Evolutionary conservation across 2,329 filamentous ascomycete genomes (phyloP), one percentile per base, ranked within the genome.

Genomic region (Fusarium redolens): DNA sequence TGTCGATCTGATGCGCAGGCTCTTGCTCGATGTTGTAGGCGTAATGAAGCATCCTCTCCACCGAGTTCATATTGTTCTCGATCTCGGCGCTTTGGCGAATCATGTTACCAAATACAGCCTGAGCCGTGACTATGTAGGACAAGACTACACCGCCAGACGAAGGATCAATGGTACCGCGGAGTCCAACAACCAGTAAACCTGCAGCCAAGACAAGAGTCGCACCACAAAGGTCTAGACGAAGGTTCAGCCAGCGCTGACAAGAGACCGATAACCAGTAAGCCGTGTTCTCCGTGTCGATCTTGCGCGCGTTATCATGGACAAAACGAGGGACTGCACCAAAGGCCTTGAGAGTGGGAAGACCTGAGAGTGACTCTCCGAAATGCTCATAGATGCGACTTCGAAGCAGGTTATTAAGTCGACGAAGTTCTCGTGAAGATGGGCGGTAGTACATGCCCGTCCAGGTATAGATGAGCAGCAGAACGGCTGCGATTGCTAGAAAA

Each of bases 61-160:
- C 94, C 1, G 94, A 95, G 81, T 97, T 97, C 95, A 97, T 97
- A 81, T 97, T 97, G 81, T 97, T 95, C 83, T 97, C 95, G 5
- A 78, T 77, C 48, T 78, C 76, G 0, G 76, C 75, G 3, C 75
- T 77, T 22, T 72, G 92, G 60, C 92, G 90, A 48, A 93, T 88
- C 86, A 92, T 90, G 78, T 91, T 88, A 4, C 91, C 89, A 73
- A 92, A 91, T 4, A 71, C 72, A 3, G 72, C 62, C 13, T 75
- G 72, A 1, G 73, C 88, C 84, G 56, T 86, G 28, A 93, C 68
- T 0, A 71, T 62, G 10, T 71, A 71, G 1, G 68, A 71, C 17
- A 71, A 3, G 3, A 71, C 68, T 2, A 71, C 68, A 55, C 68
- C 68, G 7, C 68, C 68, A 9, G 68, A 71, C 0, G 68, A 71